Conservation (phyloP, 345 rosid species). For the Euphorbia lathyris region DNA sequence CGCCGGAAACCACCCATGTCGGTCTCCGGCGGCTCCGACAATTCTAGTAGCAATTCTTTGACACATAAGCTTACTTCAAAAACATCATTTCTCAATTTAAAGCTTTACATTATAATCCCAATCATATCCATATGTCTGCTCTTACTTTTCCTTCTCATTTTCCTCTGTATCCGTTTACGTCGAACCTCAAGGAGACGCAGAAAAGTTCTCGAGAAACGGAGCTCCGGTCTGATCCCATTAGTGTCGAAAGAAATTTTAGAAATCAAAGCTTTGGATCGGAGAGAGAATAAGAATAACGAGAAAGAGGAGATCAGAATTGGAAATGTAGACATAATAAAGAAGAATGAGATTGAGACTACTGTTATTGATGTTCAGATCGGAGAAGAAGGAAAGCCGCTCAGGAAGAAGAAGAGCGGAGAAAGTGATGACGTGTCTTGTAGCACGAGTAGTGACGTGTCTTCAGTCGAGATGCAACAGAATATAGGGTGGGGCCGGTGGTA, state of each 20-base stretch:
- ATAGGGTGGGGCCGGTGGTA: slow-evolving; percentile 98
- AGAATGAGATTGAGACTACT: slow-evolving; percentile 7
- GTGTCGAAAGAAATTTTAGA: slow-evolving; percentile 71
- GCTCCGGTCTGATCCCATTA: slow-evolving; percentile 68
- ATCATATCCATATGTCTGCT: slow-evolving; percentile 36
- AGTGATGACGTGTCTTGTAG: slow-evolving; percentile 39
- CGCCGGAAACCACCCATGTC: slow-evolving; percentile 50
- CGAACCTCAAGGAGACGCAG: slow-evolving; percentile 51
- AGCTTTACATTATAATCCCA: slow-evolving; percentile 54
- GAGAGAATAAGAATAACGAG: slow-evolving; percentile 10
- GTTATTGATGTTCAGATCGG: slow-evolving; percentile 10
- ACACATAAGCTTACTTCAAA: slow-evolving; percentile 37
- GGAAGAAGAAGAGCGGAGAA: slow-evolving; percentile 28
- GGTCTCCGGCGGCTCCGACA: slow-evolving; percentile 28
- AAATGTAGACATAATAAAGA: slow-evolving; percentile 20
- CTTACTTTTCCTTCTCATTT: slow-evolving; percentile 40
- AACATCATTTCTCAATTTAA: slow-evolving; percentile 49
- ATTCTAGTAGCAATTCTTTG: slow-evolving; percentile 20
- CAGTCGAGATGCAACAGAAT: slow-evolving; percentile 47
- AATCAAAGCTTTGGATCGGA: slow-evolving; percentile 49
- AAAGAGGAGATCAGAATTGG: slow-evolving; percentile 28
- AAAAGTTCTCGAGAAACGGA: slow-evolving; percentile 54
- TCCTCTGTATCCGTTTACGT: slow-evolving; percentile 48
- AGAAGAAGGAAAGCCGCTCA: neutral
- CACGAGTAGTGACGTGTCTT: slow-evolving; percentile 42